Base-by-base conservation (phyloP, 495 filamentous ascomycete species). In the Aspergillus bridgeri region DNA sequence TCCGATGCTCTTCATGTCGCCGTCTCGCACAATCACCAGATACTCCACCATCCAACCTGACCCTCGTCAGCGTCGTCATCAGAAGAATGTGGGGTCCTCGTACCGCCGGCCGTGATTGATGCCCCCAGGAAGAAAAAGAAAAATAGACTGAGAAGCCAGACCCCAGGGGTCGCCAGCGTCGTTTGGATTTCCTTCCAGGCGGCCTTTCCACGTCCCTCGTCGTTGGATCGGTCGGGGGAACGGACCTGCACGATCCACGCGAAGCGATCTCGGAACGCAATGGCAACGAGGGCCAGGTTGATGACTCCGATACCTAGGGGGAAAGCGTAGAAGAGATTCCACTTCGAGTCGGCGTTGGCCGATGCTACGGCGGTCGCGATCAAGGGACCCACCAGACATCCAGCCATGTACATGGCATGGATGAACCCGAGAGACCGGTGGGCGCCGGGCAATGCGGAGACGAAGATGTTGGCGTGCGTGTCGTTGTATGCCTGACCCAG, bases 321-420 rank as follows among this genome's bases (percentile, higher is more conserved):
- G 4, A 62, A 57, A 0, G 59, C 42, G 25, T 72, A 72, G 44
- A 70, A 72, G 4, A 70, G 53, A 51, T 60, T 59, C 67, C 67
- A 70, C 23, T 59, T 61, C 3, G 65, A 65, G 2, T 51, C 15
- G 0, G 21, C n/a, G 20, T 63, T 63, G 0, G 70, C 63, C 1
- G 68, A 69, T 1, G 70, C 66, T 9, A 73, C 68, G 0, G 60
- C 70, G 17, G 70, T 70, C 11, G 70, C 58, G 0, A 68, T 56
- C 21, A 73, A 65, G 0, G 68, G 70, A 0, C 59, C 68, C 19
- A 65, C 68, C 13, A 73, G 63, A 56, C 68, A 73, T 0, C 70
- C 70, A 1, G 60, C 70, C 68, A 68, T 68, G 43, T 73, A 73
- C 70, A 73, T 73, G 5, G 70, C 70, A 51, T 73, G 70, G 44